Evolutionary conservation across 2,329 filamentous ascomycete species (phyloP).

Genomic region (Trichoderma sp.): DNA sequence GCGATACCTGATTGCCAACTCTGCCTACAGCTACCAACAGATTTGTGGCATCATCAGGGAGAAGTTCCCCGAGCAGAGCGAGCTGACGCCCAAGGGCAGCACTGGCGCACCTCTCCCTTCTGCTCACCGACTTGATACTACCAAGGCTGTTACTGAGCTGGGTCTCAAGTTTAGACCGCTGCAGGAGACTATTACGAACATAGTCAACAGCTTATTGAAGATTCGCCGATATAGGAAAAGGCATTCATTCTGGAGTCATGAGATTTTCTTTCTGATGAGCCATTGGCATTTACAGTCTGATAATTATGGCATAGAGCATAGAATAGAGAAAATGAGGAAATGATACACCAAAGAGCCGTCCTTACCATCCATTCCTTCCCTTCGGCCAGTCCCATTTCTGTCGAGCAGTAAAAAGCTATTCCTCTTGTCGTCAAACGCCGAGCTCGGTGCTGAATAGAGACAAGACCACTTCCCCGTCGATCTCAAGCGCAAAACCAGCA

Average conservation of each 20-base stretch:
- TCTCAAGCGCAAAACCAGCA: not conserved
- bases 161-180: not conserved
- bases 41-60: not conserved
- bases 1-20: not conserved
- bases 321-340: not conserved
- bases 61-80: not conserved
- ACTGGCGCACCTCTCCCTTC: not conserved
- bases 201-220: not conserved
- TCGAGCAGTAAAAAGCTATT: not conserved
- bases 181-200: not conserved
- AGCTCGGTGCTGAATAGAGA: not conserved
- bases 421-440: not conserved
- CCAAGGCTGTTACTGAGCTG: not conserved
- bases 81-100: not conserved
- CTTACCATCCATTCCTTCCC: not conserved
- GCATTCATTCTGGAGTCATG: not conserved
- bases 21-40: slow-evolving; percentile 1
- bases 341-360: not conserved
- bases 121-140: not conserved
- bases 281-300: not conserved
- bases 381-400: not conserved
- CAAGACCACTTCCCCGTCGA: not conserved
- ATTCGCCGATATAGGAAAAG: not conserved
- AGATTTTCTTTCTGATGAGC: not conserved
- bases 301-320: not conserved